A percentile compares a stretch with the other conserved stretches of the same genome.
Evolutionary conservation across 768 basidiomycete species (phyloP).

Genomic region (Pleurotus djamor): DNA sequence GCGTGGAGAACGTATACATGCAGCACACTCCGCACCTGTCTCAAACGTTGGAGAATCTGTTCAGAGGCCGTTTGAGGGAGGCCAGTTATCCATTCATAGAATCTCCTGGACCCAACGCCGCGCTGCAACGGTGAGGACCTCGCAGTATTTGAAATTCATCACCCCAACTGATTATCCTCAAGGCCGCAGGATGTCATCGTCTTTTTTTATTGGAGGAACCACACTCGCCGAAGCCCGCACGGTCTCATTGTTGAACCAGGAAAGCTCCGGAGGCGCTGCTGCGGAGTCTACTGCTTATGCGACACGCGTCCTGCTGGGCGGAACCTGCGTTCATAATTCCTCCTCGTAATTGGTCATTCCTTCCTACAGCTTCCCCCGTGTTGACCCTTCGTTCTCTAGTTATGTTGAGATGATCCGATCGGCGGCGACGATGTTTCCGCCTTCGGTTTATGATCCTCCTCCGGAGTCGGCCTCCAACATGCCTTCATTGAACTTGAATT

Average conservation of each 20-base stretch:
- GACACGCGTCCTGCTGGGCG: slow-evolving; percentile 83
- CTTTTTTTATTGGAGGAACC: slow-evolving; percentile 92
- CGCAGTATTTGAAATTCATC: neutral
- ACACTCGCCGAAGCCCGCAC: slow-evolving; percentile 95
- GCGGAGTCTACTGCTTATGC: slow-evolving; percentile 35
- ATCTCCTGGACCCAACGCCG: slow-evolving; percentile 59
- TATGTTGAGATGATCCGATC: slow-evolving; percentile 88
- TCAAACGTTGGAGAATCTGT: slow-evolving; percentile 86
- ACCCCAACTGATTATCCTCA: neutral
- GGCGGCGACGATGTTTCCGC: slow-evolving; percentile 60
- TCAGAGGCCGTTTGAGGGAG: slow-evolving; percentile 85
- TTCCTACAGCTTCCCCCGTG: slow-evolving; percentile 4
- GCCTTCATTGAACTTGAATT: slow-evolving; percentile 85
- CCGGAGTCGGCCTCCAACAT: slow-evolving; percentile 71
- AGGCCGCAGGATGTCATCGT: slow-evolving; percentile 96
- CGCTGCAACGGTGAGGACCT: slow-evolving; percentile 60
- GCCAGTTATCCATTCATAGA: slow-evolving; percentile 88
- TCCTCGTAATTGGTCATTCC: slow-evolving; percentile 56
- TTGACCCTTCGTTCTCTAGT: slow-evolving; percentile 32
- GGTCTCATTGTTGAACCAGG: slow-evolving; percentile 85
- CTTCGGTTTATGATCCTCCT: slow-evolving; percentile 71
- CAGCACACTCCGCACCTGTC: slow-evolving; percentile 94
- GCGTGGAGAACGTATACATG: slow-evolving; percentile 98
- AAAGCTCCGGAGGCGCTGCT: slow-evolving; percentile 50
- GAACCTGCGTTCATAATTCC: slow-evolving; percentile 95